phyloP scores from a whole-genome alignment of 2,329 filamentous ascomycete species.

The Lachnellula subtilissima region DNA sequence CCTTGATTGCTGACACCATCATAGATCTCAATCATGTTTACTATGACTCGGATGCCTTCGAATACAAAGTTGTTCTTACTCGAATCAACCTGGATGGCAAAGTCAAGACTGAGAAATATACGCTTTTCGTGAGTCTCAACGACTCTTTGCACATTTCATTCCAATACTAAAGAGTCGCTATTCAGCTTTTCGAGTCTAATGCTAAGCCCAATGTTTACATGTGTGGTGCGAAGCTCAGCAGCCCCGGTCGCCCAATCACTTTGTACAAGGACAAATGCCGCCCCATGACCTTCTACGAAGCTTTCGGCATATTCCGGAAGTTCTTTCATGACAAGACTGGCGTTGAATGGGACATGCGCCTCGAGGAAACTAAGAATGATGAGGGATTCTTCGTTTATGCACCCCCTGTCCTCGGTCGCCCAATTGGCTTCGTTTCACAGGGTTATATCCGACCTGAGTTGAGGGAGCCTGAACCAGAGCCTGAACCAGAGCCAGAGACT shows the following conservation, averaged over 20 bases:
- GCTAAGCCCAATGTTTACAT: constrained; percentile 55
- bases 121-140: constrained; percentile 49
- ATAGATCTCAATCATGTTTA: constrained; percentile 61
- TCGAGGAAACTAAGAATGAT: constrained; percentile 12
- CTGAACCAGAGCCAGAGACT: no score
- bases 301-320: constrained; percentile 47
- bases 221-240: constrained; percentile 47
- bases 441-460: constrained; percentile 16
- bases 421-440: constrained; percentile 6
- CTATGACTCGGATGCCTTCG: constrained; percentile 55
- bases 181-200: constrained; percentile 65
- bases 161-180: neutral
- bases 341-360: constrained; percentile 53
- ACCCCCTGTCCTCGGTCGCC: constrained; percentile 4
- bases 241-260: constrained; percentile 28
- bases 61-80: constrained; percentile 58
- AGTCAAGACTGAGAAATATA: constrained; percentile 53
- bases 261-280: constrained; percentile 36
- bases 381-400: constrained; percentile 4
- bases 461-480: neutral
- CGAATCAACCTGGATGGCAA: constrained; percentile 43
- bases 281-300: constrained; percentile 39
- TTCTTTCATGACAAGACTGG: constrained; percentile 57
- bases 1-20: neutral
- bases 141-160: neutral